phyloP scores from a whole-genome alignment of 768 basidiomycete species.

The Trametes coccinea region DNA sequence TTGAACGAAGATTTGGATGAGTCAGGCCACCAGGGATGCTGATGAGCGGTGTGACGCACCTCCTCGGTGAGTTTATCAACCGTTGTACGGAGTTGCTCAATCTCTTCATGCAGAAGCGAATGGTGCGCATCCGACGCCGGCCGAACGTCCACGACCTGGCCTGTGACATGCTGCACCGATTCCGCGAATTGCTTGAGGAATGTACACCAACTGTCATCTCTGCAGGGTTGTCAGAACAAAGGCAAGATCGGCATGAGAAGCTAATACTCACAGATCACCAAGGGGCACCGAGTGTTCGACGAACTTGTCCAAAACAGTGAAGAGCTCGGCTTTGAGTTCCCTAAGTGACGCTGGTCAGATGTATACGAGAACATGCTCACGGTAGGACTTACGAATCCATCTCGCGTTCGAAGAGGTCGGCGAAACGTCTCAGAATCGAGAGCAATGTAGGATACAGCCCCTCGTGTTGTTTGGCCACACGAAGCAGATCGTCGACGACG shows the following conservation, averaged over 20 bases:
- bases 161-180: constrained; percentile 68
- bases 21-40: not conserved
- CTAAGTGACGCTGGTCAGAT: constrained; percentile 36
- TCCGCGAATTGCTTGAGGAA: constrained; percentile 61
- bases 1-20: not conserved
- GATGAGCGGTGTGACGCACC: constrained; percentile 38
- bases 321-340: constrained; percentile 58
- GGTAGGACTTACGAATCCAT: constrained; percentile 54
- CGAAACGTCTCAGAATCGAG: constrained; percentile 58
- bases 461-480: constrained; percentile 58
- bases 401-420: constrained; percentile 56
- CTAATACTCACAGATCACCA: constrained; percentile 54
- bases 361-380: too few species aligned
- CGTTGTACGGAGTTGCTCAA: constrained; percentile 56
- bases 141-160: constrained; percentile 58
- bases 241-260: not conserved
- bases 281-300: constrained; percentile 59
- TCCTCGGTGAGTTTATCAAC: constrained; percentile 68
- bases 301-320: constrained; percentile 64
- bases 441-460: constrained; percentile 64
- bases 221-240: constrained; percentile 27
- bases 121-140: constrained; percentile 39
- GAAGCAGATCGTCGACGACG: constrained; percentile 60
- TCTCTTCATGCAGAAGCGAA: constrained; percentile 58
- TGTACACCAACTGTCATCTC: constrained; percentile 64